These are phyloP conservation scores for Cordyceps fumosorosea DNA, from an alignment of 2,329 filamentous ascomycete genomes.

Conservation along the genomic window DNA sequence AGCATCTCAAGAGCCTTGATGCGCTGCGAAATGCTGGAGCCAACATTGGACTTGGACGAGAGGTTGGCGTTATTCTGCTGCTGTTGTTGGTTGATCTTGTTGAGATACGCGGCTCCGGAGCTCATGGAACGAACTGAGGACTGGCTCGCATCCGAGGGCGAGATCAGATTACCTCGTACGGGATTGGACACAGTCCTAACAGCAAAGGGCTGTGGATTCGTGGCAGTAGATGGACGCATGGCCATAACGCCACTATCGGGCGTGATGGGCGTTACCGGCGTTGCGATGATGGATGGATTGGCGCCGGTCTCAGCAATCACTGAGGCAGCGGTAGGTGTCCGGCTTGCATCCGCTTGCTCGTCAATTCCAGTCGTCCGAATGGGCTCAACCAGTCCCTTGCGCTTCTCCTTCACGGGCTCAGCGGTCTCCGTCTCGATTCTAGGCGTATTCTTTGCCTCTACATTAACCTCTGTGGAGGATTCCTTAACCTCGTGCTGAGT, in stretches of 20 bases:
- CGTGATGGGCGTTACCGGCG: conserved; percentile 8
- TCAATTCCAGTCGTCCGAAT: conserved; percentile 48
- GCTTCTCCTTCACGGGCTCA: not conserved
- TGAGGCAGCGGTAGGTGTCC: conserved; percentile 40
- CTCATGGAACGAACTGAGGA: conserved; percentile 47
- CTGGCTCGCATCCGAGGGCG: conserved; percentile 40
- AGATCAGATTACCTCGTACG: conserved; percentile 37
- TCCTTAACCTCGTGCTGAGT: not conserved
- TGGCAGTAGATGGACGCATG: conserved; percentile 18
- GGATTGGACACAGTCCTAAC: conserved; percentile 44
- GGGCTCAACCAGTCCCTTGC: conserved; percentile 39
- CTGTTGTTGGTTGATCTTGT: conserved; percentile 45
- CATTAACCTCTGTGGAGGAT: not conserved
- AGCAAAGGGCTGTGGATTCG: conserved; percentile 23
- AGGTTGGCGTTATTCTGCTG: conserved; percentile 39
- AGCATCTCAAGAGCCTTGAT: conserved; percentile 90
- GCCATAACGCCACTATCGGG: not conserved
- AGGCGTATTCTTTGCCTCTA: not conserved
- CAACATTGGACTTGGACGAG: conserved; percentile 66
- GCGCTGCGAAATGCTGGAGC: conserved; percentile 84
- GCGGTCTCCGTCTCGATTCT: not conserved
- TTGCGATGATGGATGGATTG: not conserved
- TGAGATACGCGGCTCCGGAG: conserved; percentile 49
- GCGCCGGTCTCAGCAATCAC: not conserved
- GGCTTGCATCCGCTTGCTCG: not conserved